Base-by-base conservation (phyloP, 2,329 filamentous ascomycete genomes). In the Penicillium polonicum region DNA sequence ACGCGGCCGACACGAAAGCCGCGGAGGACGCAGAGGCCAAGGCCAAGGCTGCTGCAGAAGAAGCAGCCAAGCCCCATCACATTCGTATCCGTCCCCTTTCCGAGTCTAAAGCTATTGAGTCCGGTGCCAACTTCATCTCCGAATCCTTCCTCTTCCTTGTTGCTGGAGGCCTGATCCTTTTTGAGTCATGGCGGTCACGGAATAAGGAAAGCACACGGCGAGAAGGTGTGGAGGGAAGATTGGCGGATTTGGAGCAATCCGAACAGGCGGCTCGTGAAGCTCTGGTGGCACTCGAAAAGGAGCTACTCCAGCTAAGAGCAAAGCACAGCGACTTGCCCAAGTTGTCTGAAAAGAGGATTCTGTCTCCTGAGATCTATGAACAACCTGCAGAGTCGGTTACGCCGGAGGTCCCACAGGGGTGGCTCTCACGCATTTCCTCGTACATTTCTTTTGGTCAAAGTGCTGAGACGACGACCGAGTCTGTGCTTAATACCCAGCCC, bases 61-160 rank as follows among this genome's bases (percentile, higher is more conserved):
- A 80, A 64, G 76, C 81, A 51, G 76, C 79, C 45, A 80, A 82
- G 59, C 73, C 77, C 41, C 75, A 72, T 27, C 77, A 77, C 56
- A 83, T 83, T 6, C 80, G 81, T 35, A 88, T 89, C 55, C 77
- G 86, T 44, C 86, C 86, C 8, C 76, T 89, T 12, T 84, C 84
- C 3, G 87, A 89, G 69, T 80, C 83, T 13, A 87, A 88, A 65
- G 86, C 86, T 0, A 88, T 89, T 54, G 86, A 89, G 68, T 82
- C 83, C 38, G 87, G 86, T 4, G 87, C 86, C 4, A 88, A 86
- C 61, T 89, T 89, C 66, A 86, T 87, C 48, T 85, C 84, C 33
- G 86, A 89, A 67, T 75, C 83, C 0, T 89, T 89, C 68, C 79
- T 89, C 39, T 88, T 89, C 64, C 65, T 80, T 4, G 87, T 89